These are phyloP conservation scores for Globisporangium recalcitrans DNA, from an alignment of 352 stramenopile genomes.

Conservation along the genomic window DNA sequence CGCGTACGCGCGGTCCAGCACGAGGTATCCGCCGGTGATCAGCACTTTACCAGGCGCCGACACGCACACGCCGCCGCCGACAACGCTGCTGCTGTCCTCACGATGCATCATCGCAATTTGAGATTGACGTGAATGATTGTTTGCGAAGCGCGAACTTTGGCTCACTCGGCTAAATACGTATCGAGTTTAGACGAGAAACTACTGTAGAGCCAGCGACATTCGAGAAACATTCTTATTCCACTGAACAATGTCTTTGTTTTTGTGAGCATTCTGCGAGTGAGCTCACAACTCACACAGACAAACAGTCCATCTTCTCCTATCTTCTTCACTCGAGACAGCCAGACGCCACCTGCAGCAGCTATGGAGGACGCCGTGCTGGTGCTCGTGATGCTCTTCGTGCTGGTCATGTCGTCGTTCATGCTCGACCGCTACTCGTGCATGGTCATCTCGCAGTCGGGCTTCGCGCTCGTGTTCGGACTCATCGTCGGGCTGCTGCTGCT, in stretches of 20 bases:
- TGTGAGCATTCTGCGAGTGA: background rate
- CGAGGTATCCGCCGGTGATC: slow-evolving; percentile 93
- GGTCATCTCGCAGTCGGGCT: slow-evolving; percentile 82
- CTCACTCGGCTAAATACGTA: background rate
- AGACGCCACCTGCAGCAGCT: slow-evolving; percentile 1
- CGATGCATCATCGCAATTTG: background rate
- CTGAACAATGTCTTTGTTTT: background rate
- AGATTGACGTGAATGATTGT: background rate
- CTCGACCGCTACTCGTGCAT: slow-evolving; percentile 81
- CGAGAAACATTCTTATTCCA: background rate
- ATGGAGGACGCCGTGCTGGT: slow-evolving; percentile 85
- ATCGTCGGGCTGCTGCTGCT: slow-evolving; percentile 68
- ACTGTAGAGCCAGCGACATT: background rate
- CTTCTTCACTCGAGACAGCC: background rate
- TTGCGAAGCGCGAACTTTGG: background rate
- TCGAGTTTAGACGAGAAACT: background rate
- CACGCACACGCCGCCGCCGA: slow-evolving; percentile 38
- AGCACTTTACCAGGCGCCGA: slow-evolving; percentile 96
- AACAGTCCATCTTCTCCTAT: background rate
- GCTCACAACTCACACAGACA: background rate
- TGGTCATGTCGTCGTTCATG: slow-evolving; percentile 87
- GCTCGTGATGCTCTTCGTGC: slow-evolving; percentile 81
- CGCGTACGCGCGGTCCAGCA: slow-evolving; percentile 89
- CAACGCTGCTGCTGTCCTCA: background rate
- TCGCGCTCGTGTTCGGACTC: slow-evolving; percentile 79